Evolutionary conservation across 164 flowering plant species (phyloP), one percentile per base, ranked within the genome.

Genomic region (Platanus orientalis): DNA sequence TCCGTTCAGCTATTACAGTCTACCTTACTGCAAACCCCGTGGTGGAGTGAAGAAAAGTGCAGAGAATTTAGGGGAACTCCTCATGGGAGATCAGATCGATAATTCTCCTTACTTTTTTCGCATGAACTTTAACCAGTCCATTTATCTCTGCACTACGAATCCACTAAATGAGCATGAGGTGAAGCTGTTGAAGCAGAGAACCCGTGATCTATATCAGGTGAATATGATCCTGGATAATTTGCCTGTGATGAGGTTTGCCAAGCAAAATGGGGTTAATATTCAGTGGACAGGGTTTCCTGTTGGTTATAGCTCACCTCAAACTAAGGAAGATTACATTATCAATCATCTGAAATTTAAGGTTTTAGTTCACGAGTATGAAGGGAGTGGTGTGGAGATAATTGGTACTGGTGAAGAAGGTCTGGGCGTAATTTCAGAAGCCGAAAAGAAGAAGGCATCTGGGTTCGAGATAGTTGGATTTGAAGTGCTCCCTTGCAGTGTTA

Each of bases 261-360:
- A 55, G 54, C 55, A 67, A 34, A 59, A 67, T 5, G 71, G 64
- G 71, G 64, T 29, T 60, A 28, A 26, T 23, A 21, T 61, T 25
- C 45, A 59, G 11, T 67, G 71, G 71, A 67, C 71, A 21, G 71
- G 71, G 32, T 67, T 61, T 30, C 71, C 71, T 21, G 60, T 67
- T n/a, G 71, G 71, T n/a, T n/a, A n/a, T n/a, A n/a, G n/a, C n/a
- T n/a, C n/a, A n/a, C n/a, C n/a, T n/a, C n/a, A n/a, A 17, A 55
- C 55, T n/a, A 61, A 61, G 54, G 54, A 61, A 14, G 64, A 61
- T 44, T 67, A 60, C 25, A 29, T 61, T 52, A 54, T 67, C 19
- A 67, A 67, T 30, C 71, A 67, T 67, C 53, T 67, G 71, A 67
- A 67, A 45, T 61, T 61, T 25, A 67, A 17, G 17, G 65, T 67